Evolutionary conservation across 2,329 filamentous ascomycete genomes (phyloP), one percentile per base, ranked within the genome.

Genomic region (Thielaviopsis euricoi): DNA sequence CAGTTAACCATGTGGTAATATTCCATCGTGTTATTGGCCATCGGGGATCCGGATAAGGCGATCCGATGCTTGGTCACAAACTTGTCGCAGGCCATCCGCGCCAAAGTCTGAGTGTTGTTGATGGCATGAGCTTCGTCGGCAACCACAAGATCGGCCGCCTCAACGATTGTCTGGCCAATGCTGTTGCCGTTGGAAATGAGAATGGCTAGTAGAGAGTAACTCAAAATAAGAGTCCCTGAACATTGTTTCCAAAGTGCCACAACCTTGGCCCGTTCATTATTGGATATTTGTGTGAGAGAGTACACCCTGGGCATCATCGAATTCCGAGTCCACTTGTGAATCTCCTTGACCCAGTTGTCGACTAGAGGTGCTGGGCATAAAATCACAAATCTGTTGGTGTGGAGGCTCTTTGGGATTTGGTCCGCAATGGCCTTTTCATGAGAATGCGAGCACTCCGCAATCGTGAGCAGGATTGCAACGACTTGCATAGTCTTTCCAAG

Each of bases 401-500:
- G 79, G 53, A 95, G 71, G 43, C 78, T 72, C 13, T 74, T 61
- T 0, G 90, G 89, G 33, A 96, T 78, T 67, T 94, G 88, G 0
- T 73, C 71, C 2, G 69, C 70, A 6, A 91, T 71, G 0, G 72
- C 67, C 0, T 71, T 68, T 57, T 89, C 78, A 0, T 67, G 29
- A 0, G 86, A 90, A 21, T 67, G 66, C 3, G 81, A 76, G 2
- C 87, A 80, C 63, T 87, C 78, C 4, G 82, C 75, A 61, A 95
- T 79, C 0, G 87, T 83, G 17, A 86, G 77, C 6, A 96, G 76
- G n/a, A 95, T 72, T 0, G 88, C 86, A 60, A 95, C 88, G 6
- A 89, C 80, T 71, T 95, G 89, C 83, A 95, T 89, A 0, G 89
- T 94, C 71, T 95, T 96, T 17, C 89, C 89, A 2, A 95, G 71